phyloP scores from a whole-genome alignment of 2,329 filamentous ascomycete species.

The Penicillium sp. region DNA sequence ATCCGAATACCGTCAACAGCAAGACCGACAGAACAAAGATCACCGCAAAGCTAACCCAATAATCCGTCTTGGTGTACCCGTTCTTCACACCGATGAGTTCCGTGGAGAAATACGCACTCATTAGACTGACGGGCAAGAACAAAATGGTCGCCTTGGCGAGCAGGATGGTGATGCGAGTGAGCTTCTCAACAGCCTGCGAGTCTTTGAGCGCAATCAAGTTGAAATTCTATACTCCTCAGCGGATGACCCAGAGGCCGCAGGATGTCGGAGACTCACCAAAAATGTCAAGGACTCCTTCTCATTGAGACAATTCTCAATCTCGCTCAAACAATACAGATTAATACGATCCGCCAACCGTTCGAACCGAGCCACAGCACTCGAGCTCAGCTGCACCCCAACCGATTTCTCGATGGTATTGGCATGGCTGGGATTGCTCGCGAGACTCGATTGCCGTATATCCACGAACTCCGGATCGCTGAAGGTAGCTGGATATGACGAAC shows the following conservation, averaged over 20 bases:
- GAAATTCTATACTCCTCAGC: constrained; percentile 58
- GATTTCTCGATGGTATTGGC: constrained; percentile 22
- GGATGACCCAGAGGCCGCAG: background rate
- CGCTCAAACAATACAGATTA: constrained; percentile 58
- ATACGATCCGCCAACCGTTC: constrained; percentile 59
- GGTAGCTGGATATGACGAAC: constrained; percentile 20
- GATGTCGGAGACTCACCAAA: constrained; percentile 51
- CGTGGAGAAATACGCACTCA: constrained; percentile 71
- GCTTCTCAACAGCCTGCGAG: constrained; percentile 65
- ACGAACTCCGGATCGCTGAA: constrained; percentile 29
- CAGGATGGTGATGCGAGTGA: constrained; percentile 68
- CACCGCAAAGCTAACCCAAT: constrained; percentile 65
- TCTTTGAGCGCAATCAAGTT: constrained; percentile 73
- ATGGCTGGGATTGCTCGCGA: constrained; percentile 25
- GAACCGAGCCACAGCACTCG: constrained; percentile 56
- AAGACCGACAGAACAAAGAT: constrained; percentile 59
- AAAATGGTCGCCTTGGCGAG: constrained; percentile 71
- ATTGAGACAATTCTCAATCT: constrained; percentile 61
- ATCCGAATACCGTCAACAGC: constrained; percentile 56
- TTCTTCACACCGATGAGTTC: constrained; percentile 56
- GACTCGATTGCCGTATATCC: constrained; percentile 41
- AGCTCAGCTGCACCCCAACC: constrained; percentile 43
- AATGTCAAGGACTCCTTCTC: constrained; percentile 68
- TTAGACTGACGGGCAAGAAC: constrained; percentile 69
- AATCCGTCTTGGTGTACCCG: constrained; percentile 59